Evolutionary conservation across 192 early-diverging fungal species (phyloP).

Genomic region (Coemansia sp.): DNA sequence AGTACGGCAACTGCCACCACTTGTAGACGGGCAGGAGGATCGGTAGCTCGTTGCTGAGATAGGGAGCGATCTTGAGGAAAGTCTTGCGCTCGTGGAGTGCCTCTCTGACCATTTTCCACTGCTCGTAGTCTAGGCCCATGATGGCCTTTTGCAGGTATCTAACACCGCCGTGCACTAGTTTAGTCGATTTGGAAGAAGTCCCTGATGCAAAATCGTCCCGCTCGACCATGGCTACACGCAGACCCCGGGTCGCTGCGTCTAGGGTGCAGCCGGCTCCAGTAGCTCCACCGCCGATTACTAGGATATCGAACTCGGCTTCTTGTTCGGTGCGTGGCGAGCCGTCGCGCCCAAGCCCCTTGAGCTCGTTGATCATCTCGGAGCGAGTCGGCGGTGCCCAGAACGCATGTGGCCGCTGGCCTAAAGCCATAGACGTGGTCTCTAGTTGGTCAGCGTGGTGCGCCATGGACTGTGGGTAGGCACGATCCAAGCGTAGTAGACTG

Average conservation of each 20-base stretch:
- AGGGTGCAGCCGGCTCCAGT: slow-evolving; percentile 89
- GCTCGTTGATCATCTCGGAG: slow-evolving; percentile 68
- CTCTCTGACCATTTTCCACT: slow-evolving; percentile 93
- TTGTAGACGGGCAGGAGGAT: slow-evolving; percentile 95
- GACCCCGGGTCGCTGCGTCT: slow-evolving; percentile 90
- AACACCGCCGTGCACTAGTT: slow-evolving; percentile 97
- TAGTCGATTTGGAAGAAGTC: slow-evolving; percentile 89
- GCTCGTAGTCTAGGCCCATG: slow-evolving; percentile 91
- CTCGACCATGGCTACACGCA: slow-evolving; percentile 93
- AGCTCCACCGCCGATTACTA: slow-evolving; percentile 95
- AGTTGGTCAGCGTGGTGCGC: slow-evolving; percentile 42
- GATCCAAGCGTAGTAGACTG: neutral
- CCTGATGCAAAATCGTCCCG: slow-evolving; percentile 94
- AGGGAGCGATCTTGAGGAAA: slow-evolving; percentile 96
- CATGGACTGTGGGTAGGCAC: slow-evolving; percentile 12
- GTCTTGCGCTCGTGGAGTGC: slow-evolving; percentile 93
- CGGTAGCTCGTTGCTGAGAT: slow-evolving; percentile 87
- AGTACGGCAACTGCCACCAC: slow-evolving; percentile 98
- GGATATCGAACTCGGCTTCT: slow-evolving; percentile 71
- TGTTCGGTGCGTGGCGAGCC: slow-evolving; percentile 47
- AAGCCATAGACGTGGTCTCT: slow-evolving; percentile 32
- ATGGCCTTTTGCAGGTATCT: slow-evolving; percentile 97
- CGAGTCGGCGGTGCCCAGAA: slow-evolving; percentile 79
- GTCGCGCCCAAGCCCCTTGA: slow-evolving; percentile 55
- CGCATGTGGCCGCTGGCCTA: slow-evolving; percentile 56